A percentile compares a stretch with the other conserved stretches of the same genome.
Evolutionary conservation across 176 grass and related monocot genomes (phyloP).

Genomic region (Elymus sibiricus): DNA sequence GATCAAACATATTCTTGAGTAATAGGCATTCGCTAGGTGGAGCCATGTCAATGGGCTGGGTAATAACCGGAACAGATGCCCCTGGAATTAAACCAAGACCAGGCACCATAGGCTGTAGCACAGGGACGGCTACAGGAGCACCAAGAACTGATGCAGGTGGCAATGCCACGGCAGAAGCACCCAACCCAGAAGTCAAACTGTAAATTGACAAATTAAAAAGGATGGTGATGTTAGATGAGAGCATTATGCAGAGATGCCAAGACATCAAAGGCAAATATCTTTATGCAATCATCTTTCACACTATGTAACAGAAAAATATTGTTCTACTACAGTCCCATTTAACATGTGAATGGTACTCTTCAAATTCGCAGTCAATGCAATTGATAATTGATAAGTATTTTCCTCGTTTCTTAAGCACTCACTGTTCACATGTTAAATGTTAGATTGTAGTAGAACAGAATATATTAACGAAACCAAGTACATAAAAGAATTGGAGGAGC

Average conservation of each 20-base stretch:
- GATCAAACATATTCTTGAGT: conserved; percentile 99
- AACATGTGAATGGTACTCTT: conserved; percentile 8
- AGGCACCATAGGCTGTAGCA: conserved; percentile 46
- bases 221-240: not conserved
- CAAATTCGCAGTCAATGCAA: conserved; percentile 20
- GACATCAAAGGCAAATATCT: not conserved
- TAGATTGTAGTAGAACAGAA: conserved; percentile 13
- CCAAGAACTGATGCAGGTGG: conserved; percentile 76
- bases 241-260: not conserved
- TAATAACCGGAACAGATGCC: conserved; percentile 36
- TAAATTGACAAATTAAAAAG: conserved; percentile 19
- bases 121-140: conserved; percentile 38
- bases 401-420: not conserved
- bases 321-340: conserved; percentile 18
- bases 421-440: conserved; percentile 13
- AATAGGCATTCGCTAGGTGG: conserved; percentile 82
- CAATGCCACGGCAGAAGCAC: conserved; percentile 35
- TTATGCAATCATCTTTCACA: conserved; percentile 9
- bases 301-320: not conserved
- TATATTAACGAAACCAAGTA: conserved; percentile 27
- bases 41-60: conserved; percentile 33
- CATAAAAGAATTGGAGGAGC: conserved; percentile 36
- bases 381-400: conserved; percentile 8
- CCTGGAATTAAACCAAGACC: conserved; percentile 37
- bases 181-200: conserved; percentile 65